Base-by-base conservation (phyloP, 2,329 filamentous ascomycete species). In the Aureobasidium melanogenum region DNA sequence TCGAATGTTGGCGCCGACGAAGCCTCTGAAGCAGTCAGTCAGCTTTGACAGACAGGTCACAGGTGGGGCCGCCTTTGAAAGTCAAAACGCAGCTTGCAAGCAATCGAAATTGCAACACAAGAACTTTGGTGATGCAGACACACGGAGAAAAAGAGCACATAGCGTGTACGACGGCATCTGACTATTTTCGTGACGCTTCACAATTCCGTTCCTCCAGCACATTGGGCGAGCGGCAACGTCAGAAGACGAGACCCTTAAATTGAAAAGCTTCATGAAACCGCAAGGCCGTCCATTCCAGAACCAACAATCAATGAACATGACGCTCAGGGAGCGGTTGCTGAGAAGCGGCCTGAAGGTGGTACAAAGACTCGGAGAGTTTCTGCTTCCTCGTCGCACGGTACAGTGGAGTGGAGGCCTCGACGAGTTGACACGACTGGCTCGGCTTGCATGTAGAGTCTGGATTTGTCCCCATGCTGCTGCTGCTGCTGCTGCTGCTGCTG, bases 41-140 rank as follows among this genome's bases (percentile, higher is more conserved):
- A 47, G 52, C 52, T 44, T 47, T 59, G 56, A 59, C 56, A 59
- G 56, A 59, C 56, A 59, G 55, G 28, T 50, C 47, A 32, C 28
- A 50, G 48, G 56, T 59, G 56, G 56, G 56, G 56, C 34, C 22
- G 44, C 44, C 44, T 59, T 41, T 41, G 8, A 59, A 59, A 59
- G 56, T n/a, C 56, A 50, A 48, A 59, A 26, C 44, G 44, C 17
- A 17, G 43, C 5, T 47, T 24, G 43, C 44, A 36, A 22, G 56
- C 56, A 50, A 59, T 48, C 44, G 56, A 59, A 44, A 59, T 59
- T 59, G 36, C 30, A 32, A 39, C 56, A 59, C 56, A 59, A 59
- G 17, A 32, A 38, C 30, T 36, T 50, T 30, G 15, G 24, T 10
- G 38, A 34, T 38, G 41, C 24, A 56, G 5, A 44, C 30, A 57